Conservation (phyloP, 192 early-diverging fungal genomes). For the Ambispora gerdemannii region DNA sequence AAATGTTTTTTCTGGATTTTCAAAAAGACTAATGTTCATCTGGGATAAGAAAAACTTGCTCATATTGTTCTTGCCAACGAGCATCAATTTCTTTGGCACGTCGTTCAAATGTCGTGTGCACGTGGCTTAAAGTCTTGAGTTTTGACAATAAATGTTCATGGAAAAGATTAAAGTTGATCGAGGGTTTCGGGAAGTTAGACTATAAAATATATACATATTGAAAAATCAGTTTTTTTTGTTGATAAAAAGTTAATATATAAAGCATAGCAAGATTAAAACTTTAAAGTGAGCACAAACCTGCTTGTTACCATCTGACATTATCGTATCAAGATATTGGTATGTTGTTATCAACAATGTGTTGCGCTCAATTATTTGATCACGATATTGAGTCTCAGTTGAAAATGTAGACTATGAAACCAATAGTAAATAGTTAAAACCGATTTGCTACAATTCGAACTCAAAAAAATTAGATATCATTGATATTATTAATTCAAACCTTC, state of each 20-base stretch:
- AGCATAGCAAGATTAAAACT: too few species aligned
- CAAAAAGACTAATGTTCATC: background rate
- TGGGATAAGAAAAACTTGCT: constrained; percentile 24
- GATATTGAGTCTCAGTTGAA: constrained; percentile 26
- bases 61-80: constrained; percentile 35
- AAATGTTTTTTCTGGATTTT: background rate
- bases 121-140: constrained; percentile 38
- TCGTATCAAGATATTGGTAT: constrained; percentile 38
- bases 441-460: too few species aligned
- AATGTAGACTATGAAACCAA: background rate
- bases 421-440: too few species aligned
- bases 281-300: constrained; percentile 32
- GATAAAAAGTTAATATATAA: too few species aligned
- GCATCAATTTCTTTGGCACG: constrained; percentile 40
- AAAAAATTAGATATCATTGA: too few species aligned
- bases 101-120: constrained; percentile 39
- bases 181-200: constrained; percentile 37
- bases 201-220: too few species aligned
- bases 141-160: constrained; percentile 37
- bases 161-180: constrained; percentile 40
- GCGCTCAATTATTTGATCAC: constrained; percentile 39
- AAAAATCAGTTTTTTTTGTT: too few species aligned
- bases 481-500: background rate
- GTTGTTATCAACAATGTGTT: constrained; percentile 41
- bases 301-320: constrained; percentile 38